These are phyloP conservation scores for Serendipita vermifera DNA, from an alignment of 768 basidiomycete genomes.

Conservation along the genomic window DNA sequence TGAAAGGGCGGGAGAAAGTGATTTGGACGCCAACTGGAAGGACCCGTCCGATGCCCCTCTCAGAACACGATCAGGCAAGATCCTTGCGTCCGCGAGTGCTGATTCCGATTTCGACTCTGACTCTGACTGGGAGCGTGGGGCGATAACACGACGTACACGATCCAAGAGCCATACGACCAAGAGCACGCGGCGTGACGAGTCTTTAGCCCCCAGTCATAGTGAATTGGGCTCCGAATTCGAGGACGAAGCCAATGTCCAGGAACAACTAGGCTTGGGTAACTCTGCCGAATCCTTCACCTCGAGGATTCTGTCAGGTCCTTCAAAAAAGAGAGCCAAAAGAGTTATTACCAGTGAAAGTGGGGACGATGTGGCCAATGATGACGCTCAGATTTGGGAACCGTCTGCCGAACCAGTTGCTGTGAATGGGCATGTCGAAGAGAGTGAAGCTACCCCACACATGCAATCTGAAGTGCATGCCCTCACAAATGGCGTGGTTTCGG, in stretches of 20 bases:
- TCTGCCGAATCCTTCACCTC: neutral
- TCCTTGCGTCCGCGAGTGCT: neutral
- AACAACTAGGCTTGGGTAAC: neutral
- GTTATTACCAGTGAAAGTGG: constrained; percentile 1
- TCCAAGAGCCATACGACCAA: constrained; percentile 6
- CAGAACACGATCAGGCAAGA: neutral
- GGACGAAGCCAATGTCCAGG: neutral
- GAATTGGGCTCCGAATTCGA: neutral
- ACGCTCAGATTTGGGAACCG: neutral
- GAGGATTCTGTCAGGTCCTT: neutral
- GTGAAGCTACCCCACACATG: neutral
- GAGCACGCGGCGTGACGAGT: neutral
- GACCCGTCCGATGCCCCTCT: neutral
- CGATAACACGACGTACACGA: neutral
- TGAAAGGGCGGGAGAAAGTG: neutral
- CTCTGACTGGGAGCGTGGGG: neutral
- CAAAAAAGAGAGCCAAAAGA: neutral
- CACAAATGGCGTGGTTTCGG: neutral
- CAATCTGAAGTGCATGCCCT: neutral
- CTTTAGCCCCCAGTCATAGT: neutral
- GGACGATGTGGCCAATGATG: neutral
- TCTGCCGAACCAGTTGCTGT: neutral
- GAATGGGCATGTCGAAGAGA: neutral
- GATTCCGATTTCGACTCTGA: neutral
- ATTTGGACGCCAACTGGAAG: neutral